Evolutionary conservation across 768 basidiomycete species (phyloP).

Genomic region (Cystoderma amianthinum): DNA sequence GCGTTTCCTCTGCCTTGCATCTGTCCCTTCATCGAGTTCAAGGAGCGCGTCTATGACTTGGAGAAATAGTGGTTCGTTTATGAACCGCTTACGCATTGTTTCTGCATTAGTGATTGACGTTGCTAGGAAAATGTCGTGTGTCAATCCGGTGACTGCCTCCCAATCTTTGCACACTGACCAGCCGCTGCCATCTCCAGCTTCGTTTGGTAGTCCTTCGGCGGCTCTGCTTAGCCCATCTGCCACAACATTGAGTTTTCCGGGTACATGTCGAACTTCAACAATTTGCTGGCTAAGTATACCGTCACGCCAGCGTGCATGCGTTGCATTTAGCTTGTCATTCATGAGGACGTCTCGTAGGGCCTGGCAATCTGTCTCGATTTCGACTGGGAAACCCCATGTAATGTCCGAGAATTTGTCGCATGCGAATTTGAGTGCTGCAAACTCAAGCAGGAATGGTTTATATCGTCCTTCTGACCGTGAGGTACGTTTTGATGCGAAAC

Average conservation of each 20-base stretch:
- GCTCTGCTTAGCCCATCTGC: constrained; percentile 14
- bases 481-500: constrained; percentile 21
- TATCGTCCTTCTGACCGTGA: constrained; percentile 17
- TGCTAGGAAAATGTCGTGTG: constrained; percentile 9
- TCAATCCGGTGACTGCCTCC: constrained; percentile 12
- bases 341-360: constrained; percentile 18
- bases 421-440: constrained; percentile 24
- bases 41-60: constrained; percentile 14
- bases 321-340: constrained; percentile 15
- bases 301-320: constrained; percentile 19
- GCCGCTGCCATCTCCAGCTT: constrained; percentile 16
- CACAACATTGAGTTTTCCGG: neutral
- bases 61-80: constrained; percentile 13
- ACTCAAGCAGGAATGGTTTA: constrained; percentile 23
- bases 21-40: constrained; percentile 11
- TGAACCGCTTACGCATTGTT: constrained; percentile 10
- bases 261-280: neutral
- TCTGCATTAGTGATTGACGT: neutral
- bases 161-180: constrained; percentile 23
- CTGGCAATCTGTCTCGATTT: constrained; percentile 25
- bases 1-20: constrained; percentile 7
- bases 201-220: constrained; percentile 8
- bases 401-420: constrained; percentile 19
- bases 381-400: constrained; percentile 17
- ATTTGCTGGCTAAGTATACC: neutral